Conservation (phyloP, 306 rosid genomes). For the Quercus glauca region DNA sequence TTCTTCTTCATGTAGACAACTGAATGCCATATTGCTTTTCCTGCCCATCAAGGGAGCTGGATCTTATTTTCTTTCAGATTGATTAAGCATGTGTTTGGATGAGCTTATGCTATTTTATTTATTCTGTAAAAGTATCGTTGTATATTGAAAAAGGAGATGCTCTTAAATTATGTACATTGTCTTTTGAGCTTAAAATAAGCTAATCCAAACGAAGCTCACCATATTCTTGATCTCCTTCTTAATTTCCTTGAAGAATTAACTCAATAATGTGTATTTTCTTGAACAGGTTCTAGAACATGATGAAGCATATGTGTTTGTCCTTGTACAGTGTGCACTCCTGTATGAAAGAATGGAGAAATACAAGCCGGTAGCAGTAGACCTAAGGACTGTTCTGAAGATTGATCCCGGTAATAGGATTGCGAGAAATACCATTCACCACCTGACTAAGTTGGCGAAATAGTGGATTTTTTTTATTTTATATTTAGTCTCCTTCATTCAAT, state of each 20-base stretch:
- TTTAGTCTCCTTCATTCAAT: background rate
- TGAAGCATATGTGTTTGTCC: conserved; percentile 62
- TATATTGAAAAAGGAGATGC: no score
- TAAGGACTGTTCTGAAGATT: conserved; percentile 80
- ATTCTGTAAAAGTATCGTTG: no score
- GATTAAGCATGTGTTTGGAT: background rate
- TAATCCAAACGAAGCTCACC: background rate
- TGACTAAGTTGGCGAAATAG: conserved; percentile 82
- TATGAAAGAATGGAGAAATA: conserved; percentile 99
- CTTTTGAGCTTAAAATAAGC: no score
- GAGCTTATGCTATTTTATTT: no score
- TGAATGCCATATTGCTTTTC: background rate
- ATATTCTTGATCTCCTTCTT: conserved; percentile 9
- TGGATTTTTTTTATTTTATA: background rate
- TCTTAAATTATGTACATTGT: no score
- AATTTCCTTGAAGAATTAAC: conserved; percentile 16
- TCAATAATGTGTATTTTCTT: conserved; percentile 23
- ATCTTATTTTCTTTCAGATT: background rate
- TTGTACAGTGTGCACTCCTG: conserved; percentile 91
- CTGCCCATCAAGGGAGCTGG: background rate
- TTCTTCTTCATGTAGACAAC: background rate
- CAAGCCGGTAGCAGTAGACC: conserved; percentile 90
- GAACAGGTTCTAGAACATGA: conserved; percentile 69
- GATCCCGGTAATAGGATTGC: conserved; percentile 90
- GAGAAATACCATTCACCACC: conserved; percentile 87